Conservation (phyloP, 805 yeast species). For the Zygoascus tannicola region DNA sequence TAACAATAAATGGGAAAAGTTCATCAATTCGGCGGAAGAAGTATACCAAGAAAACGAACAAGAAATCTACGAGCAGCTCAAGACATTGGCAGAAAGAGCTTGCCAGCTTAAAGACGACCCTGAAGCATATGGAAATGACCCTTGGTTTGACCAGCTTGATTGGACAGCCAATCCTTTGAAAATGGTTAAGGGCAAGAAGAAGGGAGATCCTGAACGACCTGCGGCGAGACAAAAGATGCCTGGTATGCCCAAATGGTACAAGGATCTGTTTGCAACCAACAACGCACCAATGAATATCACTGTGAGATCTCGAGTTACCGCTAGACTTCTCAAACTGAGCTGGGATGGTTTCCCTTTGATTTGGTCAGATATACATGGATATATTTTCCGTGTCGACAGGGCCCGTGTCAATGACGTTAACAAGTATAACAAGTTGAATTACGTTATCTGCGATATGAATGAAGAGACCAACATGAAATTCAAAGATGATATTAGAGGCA, state of each 20-base stretch:
- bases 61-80: slow-evolving; percentile 50
- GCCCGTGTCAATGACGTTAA: slow-evolving; percentile 18
- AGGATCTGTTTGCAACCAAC: slow-evolving; percentile 39
- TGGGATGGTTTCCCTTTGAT: slow-evolving; percentile 81
- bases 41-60: slow-evolving; percentile 50
- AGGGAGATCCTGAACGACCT: slow-evolving; percentile 31
- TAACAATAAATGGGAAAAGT: slow-evolving; percentile 59
- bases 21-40: slow-evolving; percentile 58
- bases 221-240: slow-evolving; percentile 67
- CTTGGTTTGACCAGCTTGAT: slow-evolving; percentile 85
- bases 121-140: slow-evolving; percentile 47
- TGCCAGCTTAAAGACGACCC: slow-evolving; percentile 37
- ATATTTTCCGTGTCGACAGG: slow-evolving; percentile 67
- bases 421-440: slow-evolving; percentile 30
- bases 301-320: slow-evolving; percentile 64
- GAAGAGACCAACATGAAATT: slow-evolving; percentile 10
- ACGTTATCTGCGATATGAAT: slow-evolving; percentile 21
- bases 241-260: slow-evolving; percentile 93
- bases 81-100: slow-evolving; percentile 50
- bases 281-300: slow-evolving; percentile 47
- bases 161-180: slow-evolving; percentile 64
- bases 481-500: slow-evolving; percentile 25
- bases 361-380: slow-evolving; percentile 75
- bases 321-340: slow-evolving; percentile 61
- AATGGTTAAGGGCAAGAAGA: slow-evolving; percentile 58